Conservation (phyloP, 2,329 filamentous ascomycete species). For the Xylaria sp. region DNA sequence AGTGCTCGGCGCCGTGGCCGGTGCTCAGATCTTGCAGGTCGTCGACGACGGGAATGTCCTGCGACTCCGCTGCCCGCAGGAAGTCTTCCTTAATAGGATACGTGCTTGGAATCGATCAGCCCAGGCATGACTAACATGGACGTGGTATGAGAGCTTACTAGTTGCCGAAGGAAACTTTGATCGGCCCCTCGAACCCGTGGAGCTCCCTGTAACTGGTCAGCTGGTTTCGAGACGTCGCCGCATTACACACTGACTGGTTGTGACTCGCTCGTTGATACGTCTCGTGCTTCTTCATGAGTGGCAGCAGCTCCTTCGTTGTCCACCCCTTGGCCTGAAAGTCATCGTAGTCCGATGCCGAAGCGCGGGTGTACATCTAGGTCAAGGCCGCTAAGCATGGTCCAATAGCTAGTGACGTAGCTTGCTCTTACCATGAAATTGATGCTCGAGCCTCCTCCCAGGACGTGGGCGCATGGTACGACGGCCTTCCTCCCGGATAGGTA, state of each 20-base stretch:
- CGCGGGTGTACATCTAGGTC: conserved; percentile 74
- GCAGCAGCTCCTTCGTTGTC: conserved; percentile 74
- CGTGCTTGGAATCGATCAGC: conserved; percentile 45
- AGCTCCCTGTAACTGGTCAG: conserved; percentile 53
- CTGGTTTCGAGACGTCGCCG: not conserved
- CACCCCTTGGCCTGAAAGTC: conserved; percentile 81
- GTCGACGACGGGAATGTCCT: conserved; percentile 74
- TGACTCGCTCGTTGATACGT: conserved; percentile 71
- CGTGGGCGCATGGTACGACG: conserved; percentile 73
- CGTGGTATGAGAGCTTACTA: conserved; percentile 47
- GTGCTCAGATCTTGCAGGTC: conserved; percentile 74
- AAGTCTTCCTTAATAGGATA: conserved; percentile 85
- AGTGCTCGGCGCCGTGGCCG: conserved; percentile 74
- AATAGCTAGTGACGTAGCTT: too few species aligned
- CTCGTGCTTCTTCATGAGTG: conserved; percentile 80
- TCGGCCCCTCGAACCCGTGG: conserved; percentile 78
- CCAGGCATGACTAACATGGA: conserved; percentile 12
- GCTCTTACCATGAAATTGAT: conserved; percentile 73
- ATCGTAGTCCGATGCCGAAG: conserved; percentile 73
- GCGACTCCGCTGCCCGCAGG: conserved; percentile 70
- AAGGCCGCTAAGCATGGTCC: conserved; percentile 15
- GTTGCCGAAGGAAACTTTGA: conserved; percentile 81
- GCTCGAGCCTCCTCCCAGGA: conserved; percentile 72
- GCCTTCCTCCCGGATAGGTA: conserved; percentile 72
- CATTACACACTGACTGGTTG: conserved; percentile 49